Conservation (phyloP, 1,284 basidiomycete genomes). For the Sanguinoderma infundibulare region DNA sequence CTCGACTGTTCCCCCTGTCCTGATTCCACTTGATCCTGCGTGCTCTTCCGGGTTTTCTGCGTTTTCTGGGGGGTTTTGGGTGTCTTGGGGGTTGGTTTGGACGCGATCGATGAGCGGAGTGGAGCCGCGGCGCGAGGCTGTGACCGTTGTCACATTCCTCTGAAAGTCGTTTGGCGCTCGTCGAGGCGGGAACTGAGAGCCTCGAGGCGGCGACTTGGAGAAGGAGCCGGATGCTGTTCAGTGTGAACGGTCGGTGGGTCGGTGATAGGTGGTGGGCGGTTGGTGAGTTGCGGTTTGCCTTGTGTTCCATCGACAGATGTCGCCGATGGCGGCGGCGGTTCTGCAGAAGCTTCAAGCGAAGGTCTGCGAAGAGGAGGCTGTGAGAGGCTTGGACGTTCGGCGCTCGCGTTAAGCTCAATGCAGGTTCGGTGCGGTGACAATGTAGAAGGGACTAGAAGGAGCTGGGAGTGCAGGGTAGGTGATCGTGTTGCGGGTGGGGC, state of each 20-base stretch:
- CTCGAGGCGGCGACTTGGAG: not conserved
- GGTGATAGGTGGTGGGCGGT: not conserved
- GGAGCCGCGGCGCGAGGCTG: not conserved
- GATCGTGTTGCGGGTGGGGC: no score
- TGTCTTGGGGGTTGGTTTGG: not conserved
- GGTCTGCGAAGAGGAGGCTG: not conserved
- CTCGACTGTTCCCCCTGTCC: not conserved
- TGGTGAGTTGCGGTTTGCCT: not conserved
- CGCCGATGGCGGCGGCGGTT: constrained; percentile 1
- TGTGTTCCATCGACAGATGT: not conserved
- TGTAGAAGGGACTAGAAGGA: not conserved
- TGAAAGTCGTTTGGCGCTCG: not conserved
- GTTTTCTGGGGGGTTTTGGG: not conserved
- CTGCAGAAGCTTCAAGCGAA: not conserved
- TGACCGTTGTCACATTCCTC: not conserved
- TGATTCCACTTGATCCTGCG: not conserved
- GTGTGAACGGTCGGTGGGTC: not conserved
- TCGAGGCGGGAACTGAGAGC: not conserved
- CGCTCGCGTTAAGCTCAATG: not conserved
- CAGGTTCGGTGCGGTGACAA: not conserved
- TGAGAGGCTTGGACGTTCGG: not conserved
- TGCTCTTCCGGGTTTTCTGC: not conserved
- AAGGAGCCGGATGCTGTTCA: not conserved
- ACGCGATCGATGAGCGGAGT: not conserved
- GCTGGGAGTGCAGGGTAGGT: not conserved